Evolutionary conservation across 179 eudicot genomes (phyloP).

Genomic region (Pouteria campechiana): DNA sequence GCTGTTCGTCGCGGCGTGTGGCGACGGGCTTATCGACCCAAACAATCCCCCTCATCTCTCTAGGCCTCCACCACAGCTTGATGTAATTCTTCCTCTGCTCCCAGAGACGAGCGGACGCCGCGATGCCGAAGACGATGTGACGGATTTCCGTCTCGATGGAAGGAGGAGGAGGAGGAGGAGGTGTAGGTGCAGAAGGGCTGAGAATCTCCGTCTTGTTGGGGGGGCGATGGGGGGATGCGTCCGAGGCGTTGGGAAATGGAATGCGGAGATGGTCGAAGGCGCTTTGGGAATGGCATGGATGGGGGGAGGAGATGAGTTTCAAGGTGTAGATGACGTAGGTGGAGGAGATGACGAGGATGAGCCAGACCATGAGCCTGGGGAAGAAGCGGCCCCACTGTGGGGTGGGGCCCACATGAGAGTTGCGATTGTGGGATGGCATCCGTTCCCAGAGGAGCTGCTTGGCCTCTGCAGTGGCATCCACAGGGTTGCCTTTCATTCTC

Average conservation of each 20-base stretch:
- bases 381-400: conserved; percentile 8
- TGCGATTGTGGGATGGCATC: too few relatives aligned
- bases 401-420: too few relatives aligned
- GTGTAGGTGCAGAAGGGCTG: too few relatives aligned
- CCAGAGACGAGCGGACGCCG: conserved; percentile 72
- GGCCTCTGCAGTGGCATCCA: too few relatives aligned
- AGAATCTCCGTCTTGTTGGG: too few relatives aligned
- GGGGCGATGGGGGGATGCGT: not conserved
- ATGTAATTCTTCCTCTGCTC: conserved; percentile 55
- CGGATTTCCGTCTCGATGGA: conserved; percentile 21
- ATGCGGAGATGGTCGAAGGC: not conserved
- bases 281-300: conserved; percentile 3
- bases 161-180: conserved; percentile 2
- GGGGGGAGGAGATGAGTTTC: conserved; percentile 32
- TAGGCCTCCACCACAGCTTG: conserved; percentile 60
- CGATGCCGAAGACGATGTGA: conserved; percentile 84
- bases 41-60: conserved; percentile 49
- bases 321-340: conserved; percentile 65
- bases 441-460: too few relatives aligned
- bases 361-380: conserved; percentile 44
- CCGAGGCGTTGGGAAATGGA: not conserved
- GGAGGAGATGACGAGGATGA: conserved; percentile 56
- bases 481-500: too few relatives aligned
- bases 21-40: conserved; percentile 55
- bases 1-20: conserved; percentile 8